A percentile compares a stretch with the other conserved stretches of the same genome.
Conservation (phyloP, 257 asterid genomes). For the Gentiana dahurica region DNA sequence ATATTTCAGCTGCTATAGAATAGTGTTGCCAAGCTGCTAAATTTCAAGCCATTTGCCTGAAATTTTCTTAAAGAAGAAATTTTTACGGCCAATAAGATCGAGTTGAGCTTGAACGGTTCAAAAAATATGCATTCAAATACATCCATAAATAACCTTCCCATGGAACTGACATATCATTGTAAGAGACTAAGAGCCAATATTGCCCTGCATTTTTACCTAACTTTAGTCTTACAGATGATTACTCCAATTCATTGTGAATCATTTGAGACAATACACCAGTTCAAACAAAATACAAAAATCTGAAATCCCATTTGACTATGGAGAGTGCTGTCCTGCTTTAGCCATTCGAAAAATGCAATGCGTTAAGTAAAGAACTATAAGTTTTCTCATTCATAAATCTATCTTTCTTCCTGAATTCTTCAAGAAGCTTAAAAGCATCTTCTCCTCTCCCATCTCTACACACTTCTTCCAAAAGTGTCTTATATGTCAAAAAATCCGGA, state of each 20-base stretch:
- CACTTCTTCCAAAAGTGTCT: slow-evolving; percentile 76
- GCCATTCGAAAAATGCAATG: slow-evolving; percentile 43
- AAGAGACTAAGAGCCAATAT: no score
- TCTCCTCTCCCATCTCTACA: slow-evolving; percentile 76
- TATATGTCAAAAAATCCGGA: slow-evolving; percentile 73
- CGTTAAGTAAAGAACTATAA: slow-evolving; percentile 49
- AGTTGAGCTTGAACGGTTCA: neutral
- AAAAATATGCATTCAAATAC: no score
- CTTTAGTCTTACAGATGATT: no score
- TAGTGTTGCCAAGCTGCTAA: neutral
- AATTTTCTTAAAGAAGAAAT: no score
- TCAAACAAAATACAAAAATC: neutral
- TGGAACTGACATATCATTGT: no score
- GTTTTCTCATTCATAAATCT: slow-evolving; percentile 69
- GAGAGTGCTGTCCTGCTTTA: slow-evolving; percentile 15
- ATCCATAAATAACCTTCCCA: no score
- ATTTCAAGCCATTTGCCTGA: neutral
- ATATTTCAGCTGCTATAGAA: no score
- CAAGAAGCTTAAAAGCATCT: slow-evolving; percentile 67
- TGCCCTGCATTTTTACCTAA: no score
- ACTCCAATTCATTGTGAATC: no score
- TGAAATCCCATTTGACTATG: neutral
- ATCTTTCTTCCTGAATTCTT: slow-evolving; percentile 58
- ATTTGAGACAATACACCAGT: neutral
- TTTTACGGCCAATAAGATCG: neutral